phyloP scores from a whole-genome alignment of 2,329 filamentous ascomycete genomes.

The Dactylellina drechsleri region DNA sequence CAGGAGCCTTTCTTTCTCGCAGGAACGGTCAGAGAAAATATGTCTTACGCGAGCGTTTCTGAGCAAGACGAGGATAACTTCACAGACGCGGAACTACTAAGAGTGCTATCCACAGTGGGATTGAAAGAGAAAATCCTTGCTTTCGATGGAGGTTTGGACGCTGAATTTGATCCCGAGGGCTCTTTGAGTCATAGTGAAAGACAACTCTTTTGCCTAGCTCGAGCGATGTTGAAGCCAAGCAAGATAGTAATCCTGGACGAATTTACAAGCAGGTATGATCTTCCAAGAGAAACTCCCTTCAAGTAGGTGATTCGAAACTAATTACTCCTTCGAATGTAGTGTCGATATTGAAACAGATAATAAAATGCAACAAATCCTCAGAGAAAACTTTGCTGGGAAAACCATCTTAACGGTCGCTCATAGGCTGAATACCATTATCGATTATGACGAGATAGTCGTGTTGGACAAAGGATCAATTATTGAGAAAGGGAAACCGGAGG shows the following conservation, averaged over 20 bases:
- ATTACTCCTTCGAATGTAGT: slow-evolving; percentile 1
- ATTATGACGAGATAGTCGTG: slow-evolving; percentile 87
- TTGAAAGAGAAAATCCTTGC: slow-evolving; percentile 38
- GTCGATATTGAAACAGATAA: slow-evolving; percentile 50
- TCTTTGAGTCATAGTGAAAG: slow-evolving; percentile 54
- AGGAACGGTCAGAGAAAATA: slow-evolving; percentile 42
- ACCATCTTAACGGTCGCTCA: slow-evolving; percentile 44
- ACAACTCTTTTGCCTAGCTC: slow-evolving; percentile 66
- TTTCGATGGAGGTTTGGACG: slow-evolving; percentile 27
- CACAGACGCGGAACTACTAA: slow-evolving; percentile 24
- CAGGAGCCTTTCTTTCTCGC: slow-evolving; percentile 54
- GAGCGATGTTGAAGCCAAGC: slow-evolving; percentile 62
- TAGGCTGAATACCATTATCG: slow-evolving; percentile 58
- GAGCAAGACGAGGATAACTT: slow-evolving; percentile 18
- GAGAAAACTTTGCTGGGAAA: slow-evolving; percentile 37
- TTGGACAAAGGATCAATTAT: slow-evolving; percentile 87
- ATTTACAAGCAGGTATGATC: slow-evolving; percentile 48
- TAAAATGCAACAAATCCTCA: slow-evolving; percentile 43
- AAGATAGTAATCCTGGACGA: slow-evolving; percentile 48
- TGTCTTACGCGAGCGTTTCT: slow-evolving; percentile 36
- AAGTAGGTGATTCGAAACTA: not conserved
- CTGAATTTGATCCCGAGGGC: slow-evolving; percentile 43
- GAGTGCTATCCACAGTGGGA: slow-evolving; percentile 32
- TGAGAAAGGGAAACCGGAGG: slow-evolving; percentile 87
- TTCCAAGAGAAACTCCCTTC: not conserved